Base-by-base conservation (phyloP, 257 asterid genomes). In the Petunia axillaris region DNA sequence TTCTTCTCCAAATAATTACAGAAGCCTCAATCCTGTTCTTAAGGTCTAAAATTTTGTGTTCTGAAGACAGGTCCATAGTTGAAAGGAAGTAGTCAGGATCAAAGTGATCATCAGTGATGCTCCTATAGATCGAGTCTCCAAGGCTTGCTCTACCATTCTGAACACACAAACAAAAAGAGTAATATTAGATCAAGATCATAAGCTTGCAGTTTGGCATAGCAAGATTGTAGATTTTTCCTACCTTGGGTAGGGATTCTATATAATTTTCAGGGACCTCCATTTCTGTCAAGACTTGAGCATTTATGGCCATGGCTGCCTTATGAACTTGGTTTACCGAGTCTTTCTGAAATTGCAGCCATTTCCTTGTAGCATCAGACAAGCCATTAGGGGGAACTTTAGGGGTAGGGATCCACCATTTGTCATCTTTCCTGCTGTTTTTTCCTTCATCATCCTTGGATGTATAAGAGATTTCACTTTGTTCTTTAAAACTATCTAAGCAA, bases 391-490 rank as follows among this genome's bases (percentile, higher is more conserved):
- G 94, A 82, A 93, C 97, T 82, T 89, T 89, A 50, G 98, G 97
- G 15, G 88, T 83, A 3, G 98, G 98, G 74, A 95, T 91, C 98
- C 99, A 95, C 99, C 99, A 95, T 87, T 92, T 93, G 39, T 92
- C 92, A 39, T 90, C 91, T 52, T 79, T 64, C 75, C 90, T 87
- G 14, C 46, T 53, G 2, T 14, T 43, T 44, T 83, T 86, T 77
- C 89, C 90, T 5, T 88, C 88, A 1, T 90, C 93, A 1, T 83
- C 89, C 64, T 83, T 83, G 8, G 87, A 67, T 8, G 68, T 80
- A 82, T 95, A 95, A 84, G 80, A 82, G 89, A 95, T 93, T 84
- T 93, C 98, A 4, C 67, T 80, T 78, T 92, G 97, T 55, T 91
- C 97, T 82, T 87, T 88, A 84, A 95, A 95, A 87, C 91, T 93